Conservation (phyloP, 495 filamentous ascomycete species). For the Aspergillus mulundensis region DNA sequence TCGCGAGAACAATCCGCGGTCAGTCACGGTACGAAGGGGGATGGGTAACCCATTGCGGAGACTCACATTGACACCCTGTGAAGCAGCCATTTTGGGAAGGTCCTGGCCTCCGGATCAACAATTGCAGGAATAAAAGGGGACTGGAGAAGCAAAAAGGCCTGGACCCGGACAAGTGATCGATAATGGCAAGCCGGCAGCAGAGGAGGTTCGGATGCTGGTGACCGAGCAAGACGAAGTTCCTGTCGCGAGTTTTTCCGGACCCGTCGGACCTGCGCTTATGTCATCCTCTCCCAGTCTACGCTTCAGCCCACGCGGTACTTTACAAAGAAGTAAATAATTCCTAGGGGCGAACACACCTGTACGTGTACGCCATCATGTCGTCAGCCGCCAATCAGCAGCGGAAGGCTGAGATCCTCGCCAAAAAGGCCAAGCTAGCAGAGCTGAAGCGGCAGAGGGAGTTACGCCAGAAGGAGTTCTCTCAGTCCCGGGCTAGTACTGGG, state of each 20-base stretch:
- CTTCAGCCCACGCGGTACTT: background rate
- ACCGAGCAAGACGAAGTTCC: constrained; percentile 35
- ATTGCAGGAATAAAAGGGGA: constrained; percentile 22
- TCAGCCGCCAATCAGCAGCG: constrained; percentile 65
- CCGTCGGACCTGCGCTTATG: constrained; percentile 42
- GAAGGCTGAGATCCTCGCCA: constrained; percentile 89
- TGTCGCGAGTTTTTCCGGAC: constrained; percentile 52
- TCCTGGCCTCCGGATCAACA: constrained; percentile 24
- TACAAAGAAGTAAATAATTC: constrained; percentile 22
- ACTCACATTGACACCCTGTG: constrained; percentile 51
- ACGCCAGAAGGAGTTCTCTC: constrained; percentile 66
- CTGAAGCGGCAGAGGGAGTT: constrained; percentile 87
- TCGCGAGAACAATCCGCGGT: constrained; percentile 12
- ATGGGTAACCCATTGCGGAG: constrained; percentile 14
- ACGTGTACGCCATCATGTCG: constrained; percentile 28
- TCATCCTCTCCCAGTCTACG: constrained; percentile 31
- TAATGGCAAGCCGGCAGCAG: constrained; percentile 12
- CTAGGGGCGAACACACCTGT: background rate
- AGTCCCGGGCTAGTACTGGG: constrained; percentile 59
- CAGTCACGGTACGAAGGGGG: constrained; percentile 10
- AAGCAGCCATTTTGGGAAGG: constrained; percentile 40
- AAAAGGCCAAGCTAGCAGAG: constrained; percentile 91
- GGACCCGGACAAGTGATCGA: constrained; percentile 26
- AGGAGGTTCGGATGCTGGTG: constrained; percentile 23
- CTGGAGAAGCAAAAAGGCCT: constrained; percentile 20